Evolutionary conservation across 352 stramenopile genomes (phyloP).

Genomic region (Pythium myriotylum): DNA sequence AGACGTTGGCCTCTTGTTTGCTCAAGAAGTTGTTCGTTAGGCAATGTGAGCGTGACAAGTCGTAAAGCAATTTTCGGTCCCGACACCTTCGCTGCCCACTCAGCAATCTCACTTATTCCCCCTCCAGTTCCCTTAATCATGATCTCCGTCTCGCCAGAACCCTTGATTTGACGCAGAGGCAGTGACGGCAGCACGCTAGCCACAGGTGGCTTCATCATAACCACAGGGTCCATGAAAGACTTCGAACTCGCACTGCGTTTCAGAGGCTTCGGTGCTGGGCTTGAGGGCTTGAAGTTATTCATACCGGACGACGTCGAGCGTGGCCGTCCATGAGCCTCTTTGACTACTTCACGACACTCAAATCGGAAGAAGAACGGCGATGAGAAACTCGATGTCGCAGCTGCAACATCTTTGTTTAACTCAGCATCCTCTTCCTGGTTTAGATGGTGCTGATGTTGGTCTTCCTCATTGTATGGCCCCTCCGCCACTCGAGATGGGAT

Average conservation of each 20-base stretch:
- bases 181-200: neutral
- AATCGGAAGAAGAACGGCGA: constrained; percentile 87
- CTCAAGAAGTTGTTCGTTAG: constrained; percentile 70
- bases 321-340: constrained; percentile 8
- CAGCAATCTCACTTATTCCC: constrained; percentile 50
- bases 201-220: neutral
- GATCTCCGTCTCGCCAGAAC: neutral
- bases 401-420: constrained; percentile 84
- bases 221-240: constrained; percentile 46
- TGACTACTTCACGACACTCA: constrained; percentile 65
- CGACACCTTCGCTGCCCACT: constrained; percentile 47
- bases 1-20: constrained; percentile 39
- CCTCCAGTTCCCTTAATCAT: constrained; percentile 17
- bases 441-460: constrained; percentile 26
- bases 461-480: constrained; percentile 2
- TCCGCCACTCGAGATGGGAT: neutral
- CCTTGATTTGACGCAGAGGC: constrained; percentile 5
- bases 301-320: constrained; percentile 22
- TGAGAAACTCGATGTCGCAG: constrained; percentile 81
- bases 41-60: constrained; percentile 78
- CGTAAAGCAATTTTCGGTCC: constrained; percentile 58
- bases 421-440: constrained; percentile 73
- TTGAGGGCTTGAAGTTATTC: constrained; percentile 1
- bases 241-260: constrained; percentile 52
- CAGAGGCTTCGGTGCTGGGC: constrained; percentile 16